These are phyloP conservation scores for Trypanosoma vivax DNA, from an alignment of 208 protist species.

Conservation along the genomic window DNA sequence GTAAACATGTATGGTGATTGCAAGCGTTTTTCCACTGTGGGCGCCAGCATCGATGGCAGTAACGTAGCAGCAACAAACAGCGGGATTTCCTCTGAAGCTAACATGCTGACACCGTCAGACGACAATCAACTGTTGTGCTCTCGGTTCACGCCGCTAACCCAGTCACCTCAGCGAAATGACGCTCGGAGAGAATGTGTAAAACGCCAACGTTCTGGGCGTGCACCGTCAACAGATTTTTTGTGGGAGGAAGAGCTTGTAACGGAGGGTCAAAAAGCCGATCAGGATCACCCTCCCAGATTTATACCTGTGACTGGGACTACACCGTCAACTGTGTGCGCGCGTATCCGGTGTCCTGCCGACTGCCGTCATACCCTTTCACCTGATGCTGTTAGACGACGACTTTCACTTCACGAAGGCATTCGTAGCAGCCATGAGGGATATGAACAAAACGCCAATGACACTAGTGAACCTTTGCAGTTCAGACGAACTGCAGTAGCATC, in stretches of 20 bases:
- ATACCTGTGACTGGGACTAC: background rate
- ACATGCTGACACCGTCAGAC: too few relatives aligned
- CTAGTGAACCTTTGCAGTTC: too few relatives aligned
- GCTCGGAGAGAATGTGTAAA: background rate
- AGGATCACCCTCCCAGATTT: background rate
- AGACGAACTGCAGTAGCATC: background rate
- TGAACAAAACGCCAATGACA: background rate
- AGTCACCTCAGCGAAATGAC: background rate
- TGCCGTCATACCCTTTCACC: background rate
- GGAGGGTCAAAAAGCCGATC: background rate
- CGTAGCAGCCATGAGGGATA: too few relatives aligned
- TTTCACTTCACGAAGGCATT: constrained; percentile 10
- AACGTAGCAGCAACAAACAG: too few relatives aligned
- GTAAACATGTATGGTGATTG: too few relatives aligned
- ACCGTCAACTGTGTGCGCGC: constrained; percentile 9
- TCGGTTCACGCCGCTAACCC: too few relatives aligned
- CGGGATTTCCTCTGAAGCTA: too few relatives aligned
- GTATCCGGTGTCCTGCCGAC: background rate
- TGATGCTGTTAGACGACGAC: constrained; percentile 6
- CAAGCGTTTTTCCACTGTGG: too few relatives aligned
- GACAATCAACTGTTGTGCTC: too few relatives aligned
- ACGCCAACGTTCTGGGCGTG: background rate
- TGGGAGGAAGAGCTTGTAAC: constrained; percentile 12
- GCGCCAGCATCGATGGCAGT: too few relatives aligned
- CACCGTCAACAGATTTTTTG: constrained; percentile 9